Conservation (phyloP, 306 rosid species). For the Quercus glauca region DNA sequence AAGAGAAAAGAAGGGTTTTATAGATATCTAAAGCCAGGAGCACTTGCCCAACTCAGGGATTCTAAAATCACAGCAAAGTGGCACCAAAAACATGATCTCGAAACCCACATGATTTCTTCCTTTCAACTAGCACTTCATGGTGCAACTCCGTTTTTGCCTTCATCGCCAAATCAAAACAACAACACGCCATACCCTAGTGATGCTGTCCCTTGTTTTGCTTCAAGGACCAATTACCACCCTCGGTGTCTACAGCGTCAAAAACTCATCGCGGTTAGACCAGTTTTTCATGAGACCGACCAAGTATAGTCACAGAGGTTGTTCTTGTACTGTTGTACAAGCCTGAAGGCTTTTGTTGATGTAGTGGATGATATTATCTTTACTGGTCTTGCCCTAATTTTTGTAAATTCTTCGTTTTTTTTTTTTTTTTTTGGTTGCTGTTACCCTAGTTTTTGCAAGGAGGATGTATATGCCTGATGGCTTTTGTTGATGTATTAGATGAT, state of each 20-base stretch:
- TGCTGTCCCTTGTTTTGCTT: constrained; percentile 23
- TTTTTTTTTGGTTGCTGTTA: too few relatives aligned
- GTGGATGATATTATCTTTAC: too few relatives aligned
- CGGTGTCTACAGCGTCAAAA: constrained; percentile 25
- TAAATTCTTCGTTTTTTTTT: too few relatives aligned
- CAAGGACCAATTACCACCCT: constrained; percentile 10
- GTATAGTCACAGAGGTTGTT: neutral
- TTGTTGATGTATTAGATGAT: too few relatives aligned
- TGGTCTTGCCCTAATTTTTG: too few relatives aligned
- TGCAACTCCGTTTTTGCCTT: neutral
- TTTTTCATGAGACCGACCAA: constrained; percentile 7
- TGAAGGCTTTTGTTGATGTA: too few relatives aligned
- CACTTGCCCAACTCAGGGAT: constrained; percentile 16
- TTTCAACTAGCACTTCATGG: neutral
- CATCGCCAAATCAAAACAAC: neutral
- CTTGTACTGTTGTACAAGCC: too few relatives aligned
- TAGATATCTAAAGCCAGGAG: constrained; percentile 23
- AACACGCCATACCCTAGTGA: neutral
- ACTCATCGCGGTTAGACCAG: constrained; percentile 25
- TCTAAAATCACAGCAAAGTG: constrained; percentile 12
- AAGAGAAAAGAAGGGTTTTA: constrained; percentile 9
- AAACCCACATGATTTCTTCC: neutral
- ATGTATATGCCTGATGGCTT: too few relatives aligned
- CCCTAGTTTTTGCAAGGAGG: too few relatives aligned
- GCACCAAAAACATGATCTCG: neutral